A percentile compares a stretch with the other conserved stretches of the same genome.
Evolutionary conservation across 75 land plant genomes (phyloP).

Genomic region (Picea sitchensis): DNA sequence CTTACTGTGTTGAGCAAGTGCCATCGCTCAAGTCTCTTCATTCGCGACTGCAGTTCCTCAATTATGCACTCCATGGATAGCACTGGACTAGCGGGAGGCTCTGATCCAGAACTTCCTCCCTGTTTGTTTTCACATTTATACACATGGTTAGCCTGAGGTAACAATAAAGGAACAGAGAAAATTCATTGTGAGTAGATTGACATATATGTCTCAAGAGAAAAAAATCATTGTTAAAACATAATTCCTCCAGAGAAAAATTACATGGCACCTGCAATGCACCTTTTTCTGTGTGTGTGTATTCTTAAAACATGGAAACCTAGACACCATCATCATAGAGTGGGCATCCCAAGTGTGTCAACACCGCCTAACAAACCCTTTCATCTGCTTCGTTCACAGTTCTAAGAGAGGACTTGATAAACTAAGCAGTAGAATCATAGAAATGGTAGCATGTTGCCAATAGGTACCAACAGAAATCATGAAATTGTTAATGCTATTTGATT

Average conservation of each 20-base stretch:
- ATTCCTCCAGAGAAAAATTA: neutral
- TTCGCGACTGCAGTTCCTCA: slow-evolving; percentile 73
- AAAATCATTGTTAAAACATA: neutral
- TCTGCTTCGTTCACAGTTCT: no score
- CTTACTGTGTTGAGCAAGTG: slow-evolving; percentile 78
- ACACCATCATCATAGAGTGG: neutral
- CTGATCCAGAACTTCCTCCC: slow-evolving; percentile 70
- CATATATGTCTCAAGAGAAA: neutral
- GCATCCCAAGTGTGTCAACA: neutral
- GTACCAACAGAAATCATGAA: no score
- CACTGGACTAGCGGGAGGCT: slow-evolving; percentile 48
- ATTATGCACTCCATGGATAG: slow-evolving; percentile 64
- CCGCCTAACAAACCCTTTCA: no score
- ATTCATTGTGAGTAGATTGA: neutral
- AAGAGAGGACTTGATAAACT: no score
- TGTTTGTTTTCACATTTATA: slow-evolving; percentile 16
- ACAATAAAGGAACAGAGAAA: neutral
- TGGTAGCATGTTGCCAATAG: neutral
- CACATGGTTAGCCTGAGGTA: neutral
- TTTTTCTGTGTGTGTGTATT: neutral
- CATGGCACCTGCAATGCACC: neutral
- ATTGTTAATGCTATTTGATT: neutral
- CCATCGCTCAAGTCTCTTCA: slow-evolving; percentile 90
- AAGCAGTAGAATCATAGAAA: no score
- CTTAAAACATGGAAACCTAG: neutral